Evolutionary conservation across 805 yeast genomes (phyloP), one percentile per base, ranked within the genome.

Genomic region (Sungouiella blattae): DNA sequence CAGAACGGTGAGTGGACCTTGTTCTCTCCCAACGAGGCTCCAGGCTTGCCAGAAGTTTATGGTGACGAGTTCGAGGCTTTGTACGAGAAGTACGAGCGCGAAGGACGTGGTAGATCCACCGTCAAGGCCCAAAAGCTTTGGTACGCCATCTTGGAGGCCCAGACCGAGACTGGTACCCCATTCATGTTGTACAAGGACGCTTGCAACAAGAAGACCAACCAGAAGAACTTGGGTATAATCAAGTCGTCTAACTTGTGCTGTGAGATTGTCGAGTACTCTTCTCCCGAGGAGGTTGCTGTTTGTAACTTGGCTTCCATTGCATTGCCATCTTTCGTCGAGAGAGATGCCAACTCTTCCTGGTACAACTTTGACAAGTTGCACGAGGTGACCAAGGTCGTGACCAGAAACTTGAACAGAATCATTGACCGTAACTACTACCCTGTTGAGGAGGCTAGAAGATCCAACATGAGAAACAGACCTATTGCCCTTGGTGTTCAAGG

Each of bases 401-500:
- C 78, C 40, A 61, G 73, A 44, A 76, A 75, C 59, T 68, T 76
- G 59, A 74, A 76, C 60, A 68, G 67, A 52, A 71, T 76, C 49
- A 76, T 76, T 37, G 81, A 76, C 57, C 65, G 76, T 46, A 73
- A 72, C 53, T 70, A 53, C 51, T 76, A 76, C 50, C 82, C 82
- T 18, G 77, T 76, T 45, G 69, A 67, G 35, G 75, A 71, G 55
- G 78, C 82, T 24, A 60, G 60, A 47, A 62, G 51, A 21, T 75
- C 81, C 22, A 76, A 76, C 56, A 62, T 70, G 71, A 70, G 74
- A 53, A 70, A 76, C 51, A 69, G 82, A 60, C 82, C 82, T 18
- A 73, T 76, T 57, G 81, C 81, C 26, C 62, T 76, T 39, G 82
- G 82, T 58, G 81, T 76, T 33, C 82, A 76, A 58, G 82, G 82